phyloP scores from a whole-genome alignment of 2,329 filamentous ascomycete species.

The Monosporascus sp. region DNA sequence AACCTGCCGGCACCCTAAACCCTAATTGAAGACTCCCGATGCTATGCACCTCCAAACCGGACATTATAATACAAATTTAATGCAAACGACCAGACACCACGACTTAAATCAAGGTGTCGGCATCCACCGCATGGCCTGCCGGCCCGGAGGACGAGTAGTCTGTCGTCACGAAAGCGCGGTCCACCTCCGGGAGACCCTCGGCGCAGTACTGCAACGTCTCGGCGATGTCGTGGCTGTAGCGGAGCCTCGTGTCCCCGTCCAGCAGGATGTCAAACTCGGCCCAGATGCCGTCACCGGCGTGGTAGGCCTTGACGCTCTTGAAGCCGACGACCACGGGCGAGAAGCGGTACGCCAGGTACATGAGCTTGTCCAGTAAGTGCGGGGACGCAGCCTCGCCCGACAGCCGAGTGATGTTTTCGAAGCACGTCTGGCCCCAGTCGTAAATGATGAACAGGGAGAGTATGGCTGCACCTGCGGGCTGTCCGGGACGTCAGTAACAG shows the following conservation, averaged over 20 bases:
- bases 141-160: constrained; percentile 29
- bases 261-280: constrained; percentile 58
- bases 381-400: constrained; percentile 53
- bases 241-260: constrained; percentile 46
- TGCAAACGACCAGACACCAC: no score
- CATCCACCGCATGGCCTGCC: constrained; percentile 15
- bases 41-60: no score
- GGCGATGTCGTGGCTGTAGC: constrained; percentile 52
- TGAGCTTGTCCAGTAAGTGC: constrained; percentile 49
- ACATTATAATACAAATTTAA: no score
- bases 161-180: constrained; percentile 35
- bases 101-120: constrained; percentile 2
- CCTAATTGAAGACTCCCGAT: no score
- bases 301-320: constrained; percentile 53
- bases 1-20: no score
- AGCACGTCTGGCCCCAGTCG: constrained; percentile 61
- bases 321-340: constrained; percentile 48
- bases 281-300: constrained; percentile 59
- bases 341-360: constrained; percentile 56
- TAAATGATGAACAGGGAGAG: constrained; percentile 64
- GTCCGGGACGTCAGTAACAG: background rate
- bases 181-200: constrained; percentile 41
- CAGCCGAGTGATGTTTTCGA: constrained; percentile 54
- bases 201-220: constrained; percentile 61
- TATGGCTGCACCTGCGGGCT: constrained; percentile 51